phyloP scores from a whole-genome alignment of 306 rosid genomes.

The Crotalaria pallida region DNA sequence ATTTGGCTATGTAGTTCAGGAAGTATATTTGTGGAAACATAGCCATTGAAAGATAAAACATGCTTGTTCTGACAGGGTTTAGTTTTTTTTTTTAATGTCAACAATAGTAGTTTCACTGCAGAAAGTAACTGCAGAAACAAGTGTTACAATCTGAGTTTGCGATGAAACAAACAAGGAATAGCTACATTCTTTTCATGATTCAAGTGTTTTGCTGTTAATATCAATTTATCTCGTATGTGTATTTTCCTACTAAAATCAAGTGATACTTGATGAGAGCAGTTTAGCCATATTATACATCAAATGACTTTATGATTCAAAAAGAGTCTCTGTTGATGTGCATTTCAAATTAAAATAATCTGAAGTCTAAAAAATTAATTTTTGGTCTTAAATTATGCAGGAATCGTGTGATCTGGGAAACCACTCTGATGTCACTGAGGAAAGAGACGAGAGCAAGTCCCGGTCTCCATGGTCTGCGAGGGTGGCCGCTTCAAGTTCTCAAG shows the following conservation, averaged over 20 bases:
- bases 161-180: neutral
- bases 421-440: slow-evolving; percentile 63
- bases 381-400: slow-evolving; percentile 37
- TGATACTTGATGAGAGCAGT: neutral
- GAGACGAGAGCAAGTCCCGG: slow-evolving; percentile 47
- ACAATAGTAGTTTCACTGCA: neutral
- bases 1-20: neutral
- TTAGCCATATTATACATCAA: neutral
- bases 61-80: neutral
- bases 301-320: neutral
- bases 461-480: slow-evolving; percentile 9
- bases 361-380: neutral
- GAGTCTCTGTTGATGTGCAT: neutral
- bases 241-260: neutral
- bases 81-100: too few relatives aligned
- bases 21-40: neutral
- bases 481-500: slow-evolving; percentile 16
- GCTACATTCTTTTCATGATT: neutral
- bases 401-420: slow-evolving; percentile 67
- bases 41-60: neutral
- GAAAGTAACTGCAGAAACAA: neutral
- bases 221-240: neutral
- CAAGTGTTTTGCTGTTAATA: neutral
- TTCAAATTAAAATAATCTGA: neutral
- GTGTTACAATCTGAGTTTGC: neutral